These are phyloP conservation scores for Pachyrhizus erosus DNA, from an alignment of 306 rosid species.

Conservation along the genomic window DNA sequence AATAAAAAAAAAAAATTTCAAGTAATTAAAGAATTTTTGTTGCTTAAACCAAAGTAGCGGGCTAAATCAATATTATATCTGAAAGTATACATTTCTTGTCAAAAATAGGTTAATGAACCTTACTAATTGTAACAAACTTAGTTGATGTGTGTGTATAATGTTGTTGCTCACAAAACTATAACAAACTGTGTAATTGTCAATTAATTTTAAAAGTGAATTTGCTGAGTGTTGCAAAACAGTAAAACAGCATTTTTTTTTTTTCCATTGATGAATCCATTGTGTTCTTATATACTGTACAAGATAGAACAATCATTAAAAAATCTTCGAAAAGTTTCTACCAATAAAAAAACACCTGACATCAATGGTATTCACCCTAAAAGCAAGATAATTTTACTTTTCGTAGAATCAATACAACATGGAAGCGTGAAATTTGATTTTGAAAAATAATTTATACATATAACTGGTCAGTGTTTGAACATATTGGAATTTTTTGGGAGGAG, in stretches of 20 bases:
- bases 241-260: not conserved
- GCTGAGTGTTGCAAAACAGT: not conserved
- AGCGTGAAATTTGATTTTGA: not conserved
- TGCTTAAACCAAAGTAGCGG: too few species aligned
- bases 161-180: not conserved
- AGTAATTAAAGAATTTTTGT: too few species aligned
- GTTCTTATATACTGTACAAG: not conserved
- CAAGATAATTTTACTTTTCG: conserved; percentile 11
- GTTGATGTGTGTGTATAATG: not conserved
- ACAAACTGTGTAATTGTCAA: not conserved
- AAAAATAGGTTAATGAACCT: too few species aligned
- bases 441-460: not conserved
- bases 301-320: conserved; percentile 10
- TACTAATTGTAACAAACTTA: not conserved
- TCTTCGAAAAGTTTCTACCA: not conserved
- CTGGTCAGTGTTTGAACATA: not conserved
- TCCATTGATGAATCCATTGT: not conserved
- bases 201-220: not conserved
- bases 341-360: not conserved
- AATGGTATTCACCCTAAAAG: not conserved
- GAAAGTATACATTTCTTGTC: not conserved
- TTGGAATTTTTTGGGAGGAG: not conserved
- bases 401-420: not conserved
- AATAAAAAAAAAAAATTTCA: too few species aligned
- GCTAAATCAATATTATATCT: too few species aligned